Base-by-base conservation (phyloP, 306 rosid species). In the Medicago lupulina region DNA sequence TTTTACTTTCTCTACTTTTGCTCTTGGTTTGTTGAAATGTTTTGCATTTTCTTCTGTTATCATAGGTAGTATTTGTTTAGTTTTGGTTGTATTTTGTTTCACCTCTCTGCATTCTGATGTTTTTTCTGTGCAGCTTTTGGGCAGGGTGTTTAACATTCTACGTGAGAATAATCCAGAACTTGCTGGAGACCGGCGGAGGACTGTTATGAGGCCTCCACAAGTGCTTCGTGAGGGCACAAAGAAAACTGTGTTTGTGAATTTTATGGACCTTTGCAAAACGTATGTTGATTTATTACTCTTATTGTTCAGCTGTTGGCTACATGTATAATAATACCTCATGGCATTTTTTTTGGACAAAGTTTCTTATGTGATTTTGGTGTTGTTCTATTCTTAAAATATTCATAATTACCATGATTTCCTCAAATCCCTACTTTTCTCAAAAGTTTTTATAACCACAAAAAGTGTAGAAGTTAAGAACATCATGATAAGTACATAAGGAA, bases 191-290 rank as follows among this genome's bases (percentile, higher is more conserved):
- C 78, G 96, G 78, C 89, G 96, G 47, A 83, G 97, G 80, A 92
- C 97, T 43, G 97, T 92, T 66, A 92, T 92, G 92, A 88, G 97
- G 89, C 97, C 97, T 83, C 97, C 96, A 15, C 96, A 92, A 85
- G 97, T 92, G 80, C 96, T 92, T 72, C 96, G 97, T 74, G 97
- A 92, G 71, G 97, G 97, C 82, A 92, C 97, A 70, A 92, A 92
- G 89, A 92, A 92, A 90, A 90, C 97, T 34, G 97, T 92, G 16
- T 92, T 92, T 70, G 97, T 90, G 76, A 92, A 92, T 71, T 92
- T 92, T 83, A 92, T 92, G 96, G 97, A 92, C 76, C 85, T 92
- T 9, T 92, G 97, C 90, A 92, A 92, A 85, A 73, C 91, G 91
- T 87, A 87, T 61, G 89, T 68, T 78, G 19, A 38, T 75, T 34